Evolutionary conservation across 371 early-diverging fungal species (phyloP), one percentile per base, ranked within the genome.

Genomic region (Batkoa obscura): DNA sequence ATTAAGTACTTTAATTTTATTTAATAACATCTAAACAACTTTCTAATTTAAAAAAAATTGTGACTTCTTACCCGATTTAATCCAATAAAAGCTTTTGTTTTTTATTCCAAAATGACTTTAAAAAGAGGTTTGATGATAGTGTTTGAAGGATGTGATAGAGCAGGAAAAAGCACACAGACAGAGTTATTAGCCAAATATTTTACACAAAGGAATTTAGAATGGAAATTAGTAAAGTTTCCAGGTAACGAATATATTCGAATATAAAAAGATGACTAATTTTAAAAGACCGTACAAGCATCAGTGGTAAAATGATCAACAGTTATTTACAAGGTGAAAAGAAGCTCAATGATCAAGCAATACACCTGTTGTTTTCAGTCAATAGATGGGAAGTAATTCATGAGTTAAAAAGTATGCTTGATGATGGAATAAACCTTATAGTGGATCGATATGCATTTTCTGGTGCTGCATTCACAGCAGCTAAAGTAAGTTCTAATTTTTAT

Each of bases 381-480:
- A 81, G 77, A 1, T 76, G 78, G 74, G 82, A 74, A 56, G 68
- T 70, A 31, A 70, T 73, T 76, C 70, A 72, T 33, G 31, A 62
- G 1, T 72, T 84, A 64, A 68, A 63, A 48, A 58, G 63, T 1
- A 68, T 68, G 53, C 65, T 93, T 32, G 63, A 68, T 33, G 56
- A 54, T 12, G 92, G 93, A 30, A 80, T 62, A 0, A 80, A 86
- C 8, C 58, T 97, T 17, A 71, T 99, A 3, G 88, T 92, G 2
- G 99, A 99, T 71, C 79, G 99, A 52, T 99, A 99, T 66, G 90
- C 92, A 0, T 94, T 87, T 61, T 95, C 97, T 2, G 99, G 99
- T 10, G 89, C 90, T 1, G 92, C 90, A 0, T 98, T 88, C 65
- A 85, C 94, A 0, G 76, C 83, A 3, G 93, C 94, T 48, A 94